A percentile compares a stretch with the other conserved stretches of the same genome.
Conservation (phyloP, 306 rosid genomes). For the Prosopis cineraria region DNA sequence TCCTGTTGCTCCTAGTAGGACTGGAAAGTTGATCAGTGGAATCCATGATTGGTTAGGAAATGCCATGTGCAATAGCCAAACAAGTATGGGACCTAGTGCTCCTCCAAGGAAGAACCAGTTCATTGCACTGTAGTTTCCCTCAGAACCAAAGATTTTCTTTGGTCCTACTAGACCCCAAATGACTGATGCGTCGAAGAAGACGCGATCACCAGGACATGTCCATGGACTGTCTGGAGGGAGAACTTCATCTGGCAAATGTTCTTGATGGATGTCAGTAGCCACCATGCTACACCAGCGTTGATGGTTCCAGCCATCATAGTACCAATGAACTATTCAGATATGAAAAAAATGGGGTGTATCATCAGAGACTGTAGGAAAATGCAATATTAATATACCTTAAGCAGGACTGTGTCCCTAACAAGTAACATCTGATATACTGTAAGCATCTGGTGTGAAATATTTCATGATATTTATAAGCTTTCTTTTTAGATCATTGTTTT, state of each 20-base stretch:
- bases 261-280: slow-evolving; percentile 60
- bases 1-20: slow-evolving; percentile 80
- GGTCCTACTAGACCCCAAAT: slow-evolving; percentile 94
- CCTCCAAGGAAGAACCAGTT: slow-evolving; percentile 92
- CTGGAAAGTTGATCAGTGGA: slow-evolving; percentile 79
- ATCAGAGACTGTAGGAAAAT: slow-evolving; percentile 16
- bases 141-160: slow-evolving; percentile 59
- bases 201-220: slow-evolving; percentile 79
- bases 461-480: too few species aligned
- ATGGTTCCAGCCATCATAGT: slow-evolving; percentile 82
- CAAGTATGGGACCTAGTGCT: slow-evolving; percentile 67
- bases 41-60: slow-evolving; percentile 80
- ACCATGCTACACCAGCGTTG: slow-evolving; percentile 77
- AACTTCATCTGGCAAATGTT: slow-evolving; percentile 65
- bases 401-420: not conserved
- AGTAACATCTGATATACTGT: not conserved
- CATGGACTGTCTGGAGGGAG: slow-evolving; percentile 71
- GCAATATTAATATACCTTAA: not conserved
- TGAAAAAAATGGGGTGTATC: slow-evolving; percentile 17
- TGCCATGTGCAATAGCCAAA: slow-evolving; percentile 70
- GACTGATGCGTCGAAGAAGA: slow-evolving; percentile 85
- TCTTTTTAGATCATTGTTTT: slow-evolving; percentile 7
- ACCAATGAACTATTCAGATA: slow-evolving; percentile 64
- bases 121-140: slow-evolving; percentile 68
- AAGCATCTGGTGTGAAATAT: not conserved